Evolutionary conservation across 208 protist genomes (phyloP).

Genomic region (Vickermania spadyakhi): DNA sequence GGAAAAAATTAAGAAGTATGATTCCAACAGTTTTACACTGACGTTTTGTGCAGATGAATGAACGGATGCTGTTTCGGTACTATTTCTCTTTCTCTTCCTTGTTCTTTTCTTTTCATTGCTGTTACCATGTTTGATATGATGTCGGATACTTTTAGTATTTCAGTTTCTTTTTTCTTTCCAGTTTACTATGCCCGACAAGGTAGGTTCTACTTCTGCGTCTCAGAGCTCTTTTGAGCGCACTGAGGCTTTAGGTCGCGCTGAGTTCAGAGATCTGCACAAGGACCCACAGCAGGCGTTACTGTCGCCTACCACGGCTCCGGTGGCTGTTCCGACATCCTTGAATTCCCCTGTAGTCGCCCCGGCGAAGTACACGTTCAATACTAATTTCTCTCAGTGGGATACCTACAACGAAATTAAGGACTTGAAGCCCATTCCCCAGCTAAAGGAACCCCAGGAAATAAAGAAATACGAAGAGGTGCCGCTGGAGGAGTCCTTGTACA

Average conservation of each 20-base stretch:
- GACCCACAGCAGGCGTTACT: not conserved
- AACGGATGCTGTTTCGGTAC: too few species aligned
- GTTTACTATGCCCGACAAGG: not conserved
- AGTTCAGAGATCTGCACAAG: not conserved
- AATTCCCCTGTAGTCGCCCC: not conserved
- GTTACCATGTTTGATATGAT: too few species aligned
- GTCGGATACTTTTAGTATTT: too few species aligned
- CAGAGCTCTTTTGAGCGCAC: constrained; percentile 4
- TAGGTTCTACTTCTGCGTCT: too few species aligned
- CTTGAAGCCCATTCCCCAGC: constrained; percentile 48
- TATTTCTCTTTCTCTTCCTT: too few species aligned
- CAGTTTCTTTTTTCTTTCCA: too few species aligned
- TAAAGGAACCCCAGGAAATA: constrained; percentile 42
- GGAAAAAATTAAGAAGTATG: too few species aligned
- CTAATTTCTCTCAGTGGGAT: constrained; percentile 29
- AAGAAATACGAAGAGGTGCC: constrained; percentile 62
- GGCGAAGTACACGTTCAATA: constrained; percentile 27
- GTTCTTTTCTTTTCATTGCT: too few species aligned
- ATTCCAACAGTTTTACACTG: too few species aligned
- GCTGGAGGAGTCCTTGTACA: constrained; percentile 62
- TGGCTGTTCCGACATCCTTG: not conserved
- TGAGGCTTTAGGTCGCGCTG: not conserved
- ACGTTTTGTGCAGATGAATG: too few species aligned
- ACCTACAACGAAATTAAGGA: constrained; percentile 55
- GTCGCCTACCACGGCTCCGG: not conserved